Conservation (phyloP, 2,329 filamentous ascomycete species). For the Colletotrichum sublineola region DNA sequence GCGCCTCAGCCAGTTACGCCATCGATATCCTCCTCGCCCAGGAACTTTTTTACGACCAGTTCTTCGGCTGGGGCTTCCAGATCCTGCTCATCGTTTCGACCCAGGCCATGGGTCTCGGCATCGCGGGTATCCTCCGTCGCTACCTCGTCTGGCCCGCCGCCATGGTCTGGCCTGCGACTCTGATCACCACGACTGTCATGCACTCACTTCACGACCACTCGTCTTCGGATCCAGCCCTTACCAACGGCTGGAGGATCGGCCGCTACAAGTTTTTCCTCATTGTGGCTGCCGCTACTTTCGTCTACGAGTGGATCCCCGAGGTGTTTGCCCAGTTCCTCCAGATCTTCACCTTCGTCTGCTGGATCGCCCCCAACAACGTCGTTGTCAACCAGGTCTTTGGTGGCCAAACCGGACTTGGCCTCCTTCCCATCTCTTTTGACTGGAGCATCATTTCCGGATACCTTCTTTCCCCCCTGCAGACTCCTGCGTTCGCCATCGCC, state of each 20-base stretch:
- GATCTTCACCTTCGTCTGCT: conserved; percentile 71
- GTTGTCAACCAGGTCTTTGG: conserved; percentile 75
- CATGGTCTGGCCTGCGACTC: conserved; percentile 70
- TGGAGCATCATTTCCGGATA: conserved; percentile 64
- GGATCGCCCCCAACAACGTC: conserved; percentile 71
- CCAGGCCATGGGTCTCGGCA: conserved; percentile 69
- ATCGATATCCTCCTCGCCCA: conserved; percentile 59
- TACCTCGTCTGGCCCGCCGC: conserved; percentile 68
- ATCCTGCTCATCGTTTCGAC: conserved; percentile 67
- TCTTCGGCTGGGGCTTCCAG: conserved; percentile 64
- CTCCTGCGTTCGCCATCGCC: conserved; percentile 68
- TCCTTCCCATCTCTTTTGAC: conserved; percentile 73
- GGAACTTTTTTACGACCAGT: conserved; percentile 64
- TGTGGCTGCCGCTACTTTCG: conserved; percentile 63
- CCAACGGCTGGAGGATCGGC: conserved; percentile 73
- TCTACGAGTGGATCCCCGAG: conserved; percentile 52
- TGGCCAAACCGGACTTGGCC: conserved; percentile 67
- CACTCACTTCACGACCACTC: conserved; percentile 62
- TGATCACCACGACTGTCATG: conserved; percentile 67
- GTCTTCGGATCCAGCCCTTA: conserved; percentile 61
- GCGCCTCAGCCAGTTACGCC: conserved; percentile 52
- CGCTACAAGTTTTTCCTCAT: conserved; percentile 74
- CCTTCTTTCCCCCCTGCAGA: conserved; percentile 62
- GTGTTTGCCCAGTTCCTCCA: conserved; percentile 46
- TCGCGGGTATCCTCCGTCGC: conserved; percentile 66